Percentiles rank a stretch among this genome's conserved stretches.
Evolutionary conservation across 257 asterid genomes (phyloP).

Genomic region (Solanum appendiculatum): DNA sequence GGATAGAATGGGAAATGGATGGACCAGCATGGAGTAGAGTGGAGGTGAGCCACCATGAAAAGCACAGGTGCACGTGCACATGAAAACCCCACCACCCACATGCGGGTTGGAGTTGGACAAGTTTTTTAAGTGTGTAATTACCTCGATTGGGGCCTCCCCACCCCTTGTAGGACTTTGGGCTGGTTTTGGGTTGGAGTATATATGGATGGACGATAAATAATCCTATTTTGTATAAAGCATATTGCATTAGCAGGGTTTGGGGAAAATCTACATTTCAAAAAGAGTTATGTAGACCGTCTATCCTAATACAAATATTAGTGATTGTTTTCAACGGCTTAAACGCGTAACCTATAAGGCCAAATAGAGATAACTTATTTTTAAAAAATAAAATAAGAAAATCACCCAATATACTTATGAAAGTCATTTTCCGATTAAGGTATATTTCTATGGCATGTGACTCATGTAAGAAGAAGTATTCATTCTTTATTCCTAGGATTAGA

Average conservation of each 20-base stretch:
- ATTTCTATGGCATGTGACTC: neutral
- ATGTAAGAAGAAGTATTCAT: neutral
- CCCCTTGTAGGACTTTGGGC: neutral
- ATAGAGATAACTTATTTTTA: neutral
- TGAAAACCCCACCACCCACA: slow-evolving; percentile 71
- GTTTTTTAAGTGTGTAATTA: neutral
- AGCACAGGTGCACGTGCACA: slow-evolving; percentile 64
- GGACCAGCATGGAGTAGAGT: slow-evolving; percentile 25
- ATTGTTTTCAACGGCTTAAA: neutral
- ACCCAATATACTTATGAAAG: neutral
- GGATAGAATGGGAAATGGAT: slow-evolving; percentile 4
- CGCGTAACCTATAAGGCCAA: neutral
- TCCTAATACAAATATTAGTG: neutral
- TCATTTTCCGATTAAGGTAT: neutral
- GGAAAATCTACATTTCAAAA: neutral
- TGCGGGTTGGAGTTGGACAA: slow-evolving; percentile 14
- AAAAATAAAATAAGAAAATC: neutral
- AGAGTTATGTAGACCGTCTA: neutral
- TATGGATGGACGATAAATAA: neutral
- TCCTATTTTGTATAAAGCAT: neutral
- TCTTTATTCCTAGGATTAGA: neutral
- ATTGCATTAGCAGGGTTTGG: no score
- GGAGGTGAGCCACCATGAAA: slow-evolving; percentile 14
- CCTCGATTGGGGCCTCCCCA: neutral
- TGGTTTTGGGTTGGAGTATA: neutral